Percentiles rank a stretch among this genome's conserved stretches.
Evolutionary conservation across 2,329 filamentous ascomycete species (phyloP).

Genomic region (Raffaelea albimanens): DNA sequence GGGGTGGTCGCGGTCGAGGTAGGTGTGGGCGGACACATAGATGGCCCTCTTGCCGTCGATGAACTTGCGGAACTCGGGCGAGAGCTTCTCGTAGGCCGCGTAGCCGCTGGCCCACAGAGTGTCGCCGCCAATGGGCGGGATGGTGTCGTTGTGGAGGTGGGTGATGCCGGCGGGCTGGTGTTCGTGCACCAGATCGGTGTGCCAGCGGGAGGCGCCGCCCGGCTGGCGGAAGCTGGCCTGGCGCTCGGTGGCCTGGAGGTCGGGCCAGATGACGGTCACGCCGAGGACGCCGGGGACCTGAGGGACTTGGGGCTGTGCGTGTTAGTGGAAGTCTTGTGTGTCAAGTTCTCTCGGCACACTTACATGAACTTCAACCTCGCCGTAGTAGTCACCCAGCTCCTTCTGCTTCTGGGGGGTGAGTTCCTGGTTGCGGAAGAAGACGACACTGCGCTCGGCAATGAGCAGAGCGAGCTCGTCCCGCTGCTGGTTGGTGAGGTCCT

Average conservation of each 20-base stretch:
- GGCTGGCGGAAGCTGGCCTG: slow-evolving; percentile 55
- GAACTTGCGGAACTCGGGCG: slow-evolving; percentile 58
- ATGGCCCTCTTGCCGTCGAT: slow-evolving; percentile 59
- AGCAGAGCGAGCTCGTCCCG: slow-evolving; percentile 53
- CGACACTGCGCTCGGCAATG: slow-evolving; percentile 54
- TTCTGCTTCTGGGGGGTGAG: slow-evolving; percentile 54
- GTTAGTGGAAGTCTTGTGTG: background rate
- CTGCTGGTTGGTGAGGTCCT: slow-evolving; percentile 49
- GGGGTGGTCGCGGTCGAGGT: slow-evolving; percentile 55
- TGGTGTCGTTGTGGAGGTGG: slow-evolving; percentile 59
- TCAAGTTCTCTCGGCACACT: slow-evolving; percentile 18
- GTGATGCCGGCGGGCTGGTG: slow-evolving; percentile 61
- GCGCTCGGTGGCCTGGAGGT: slow-evolving; percentile 51
- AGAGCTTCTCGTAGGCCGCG: slow-evolving; percentile 63
- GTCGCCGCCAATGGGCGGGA: slow-evolving; percentile 57
- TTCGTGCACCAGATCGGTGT: slow-evolving; percentile 63
- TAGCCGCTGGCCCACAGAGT: slow-evolving; percentile 67
- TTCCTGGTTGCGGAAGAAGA: slow-evolving; percentile 58
- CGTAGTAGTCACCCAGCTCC: slow-evolving; percentile 52
- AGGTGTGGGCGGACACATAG: slow-evolving; percentile 56
- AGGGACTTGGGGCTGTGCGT: slow-evolving; percentile 56
- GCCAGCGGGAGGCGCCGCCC: slow-evolving; percentile 60
- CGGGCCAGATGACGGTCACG: slow-evolving; percentile 62
- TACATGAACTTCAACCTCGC: slow-evolving; percentile 60
- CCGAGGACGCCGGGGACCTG: slow-evolving; percentile 59